Evolutionary conservation across 139 green algal genomes (phyloP), one percentile per base, ranked within the genome.

Genomic region (Chlorella sp.): DNA sequence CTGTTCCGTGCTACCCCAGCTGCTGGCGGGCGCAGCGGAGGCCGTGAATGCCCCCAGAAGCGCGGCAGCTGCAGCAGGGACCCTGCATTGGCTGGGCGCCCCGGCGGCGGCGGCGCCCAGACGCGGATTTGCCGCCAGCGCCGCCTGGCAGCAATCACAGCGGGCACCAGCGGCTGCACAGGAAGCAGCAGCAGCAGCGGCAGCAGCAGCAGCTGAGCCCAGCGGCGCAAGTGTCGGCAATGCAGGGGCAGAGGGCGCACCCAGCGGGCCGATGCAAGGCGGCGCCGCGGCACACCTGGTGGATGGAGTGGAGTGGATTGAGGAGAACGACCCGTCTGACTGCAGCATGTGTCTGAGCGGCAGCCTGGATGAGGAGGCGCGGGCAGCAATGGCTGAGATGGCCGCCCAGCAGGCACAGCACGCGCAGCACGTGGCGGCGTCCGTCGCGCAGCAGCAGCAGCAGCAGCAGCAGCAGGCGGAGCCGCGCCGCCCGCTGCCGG

Each of bases 301-400:
- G 39, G 30, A n/a, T 26, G 71, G 37, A 11, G 36, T 81, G 34
- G n/a, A 30, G 14, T 81, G 75, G 75, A 18, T 22, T 0, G 75
- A 81, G 30, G 26, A 39, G 30, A 76, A 88, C 26, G 84, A 88
- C 68, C 68, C 68, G 0, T 30, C 24, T 0, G 84, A 88, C 84
- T 88, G 84, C 68, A 80, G 71, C 39, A 80, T 88, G 84, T 88
- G 84, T 39, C 39, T 57, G 7, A 15, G 39, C 19, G 39, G 84
- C 2, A 40, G 28, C 9, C 37, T 81, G 28, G 84, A 88, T 42
- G 84, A 64, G 19, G 84, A 88, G 68, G 84, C 84, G 34, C 39
- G 18, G 15, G 84, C 84, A 16, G 84, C 84, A 4, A 19, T 66
- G 16, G 15, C 14, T 11, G 83, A 34, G 42, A n/a, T 24, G 60